Conservation (phyloP, 768 basidiomycete species). For the Podaxis rugospora region DNA sequence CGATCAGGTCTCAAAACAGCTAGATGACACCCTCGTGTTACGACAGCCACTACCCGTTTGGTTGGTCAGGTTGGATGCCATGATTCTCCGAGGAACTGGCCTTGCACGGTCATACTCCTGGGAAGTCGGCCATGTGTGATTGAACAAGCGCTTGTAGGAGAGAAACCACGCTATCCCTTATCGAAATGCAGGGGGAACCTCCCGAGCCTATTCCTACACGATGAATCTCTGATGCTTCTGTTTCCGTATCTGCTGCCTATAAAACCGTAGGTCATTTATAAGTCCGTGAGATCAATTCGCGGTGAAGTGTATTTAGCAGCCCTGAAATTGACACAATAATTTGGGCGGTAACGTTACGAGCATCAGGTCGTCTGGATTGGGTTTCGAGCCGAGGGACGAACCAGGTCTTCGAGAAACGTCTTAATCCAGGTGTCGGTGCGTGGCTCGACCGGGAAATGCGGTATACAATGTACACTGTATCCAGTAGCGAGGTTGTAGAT, state of each 20-base stretch:
- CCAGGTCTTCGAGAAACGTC: neutral
- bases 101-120: neutral
- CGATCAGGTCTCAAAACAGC: neutral
- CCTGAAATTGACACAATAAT: neutral
- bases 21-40: neutral
- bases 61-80: neutral
- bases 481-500: neutral
- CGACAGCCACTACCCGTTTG: neutral
- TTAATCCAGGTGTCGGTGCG: neutral
- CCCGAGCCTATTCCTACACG: neutral
- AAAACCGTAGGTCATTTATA: neutral
- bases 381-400: neutral
- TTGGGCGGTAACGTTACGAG: neutral
- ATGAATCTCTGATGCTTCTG: neutral
- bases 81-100: neutral
- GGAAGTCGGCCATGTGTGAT: neutral
- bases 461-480: neutral
- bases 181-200: neutral
- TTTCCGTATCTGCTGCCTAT: neutral
- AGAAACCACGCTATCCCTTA: neutral
- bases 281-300: neutral
- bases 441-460: neutral
- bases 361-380: neutral
- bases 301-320: neutral
- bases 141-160: neutral